A percentile compares a stretch with the other conserved stretches of the same genome.
These are phyloP conservation scores for Torulaspora indica DNA, from an alignment of 805 yeast species.

Conservation along the genomic window DNA sequence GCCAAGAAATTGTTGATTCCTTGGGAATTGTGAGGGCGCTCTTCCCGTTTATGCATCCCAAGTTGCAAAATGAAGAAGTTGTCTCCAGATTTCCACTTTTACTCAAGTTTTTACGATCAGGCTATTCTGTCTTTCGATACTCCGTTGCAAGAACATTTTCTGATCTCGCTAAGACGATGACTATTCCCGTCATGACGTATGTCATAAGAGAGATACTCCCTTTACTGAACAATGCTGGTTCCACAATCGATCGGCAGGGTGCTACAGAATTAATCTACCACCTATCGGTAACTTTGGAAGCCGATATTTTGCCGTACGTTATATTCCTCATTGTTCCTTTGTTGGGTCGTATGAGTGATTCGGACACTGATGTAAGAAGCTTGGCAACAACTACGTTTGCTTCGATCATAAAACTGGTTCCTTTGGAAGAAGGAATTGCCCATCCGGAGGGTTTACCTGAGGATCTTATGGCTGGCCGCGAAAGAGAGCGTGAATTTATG, in stretches of 20 bases:
- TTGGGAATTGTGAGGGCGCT: constrained; percentile 76
- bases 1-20: constrained; percentile 81
- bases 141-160: constrained; percentile 89
- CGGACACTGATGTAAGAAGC: constrained; percentile 80
- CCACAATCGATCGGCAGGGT: constrained; percentile 76
- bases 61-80: constrained; percentile 46
- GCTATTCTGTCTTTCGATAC: constrained; percentile 79
- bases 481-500: constrained; percentile 87
- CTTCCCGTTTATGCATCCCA: constrained; percentile 52
- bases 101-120: constrained; percentile 53
- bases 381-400: constrained; percentile 96
- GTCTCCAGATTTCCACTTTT: constrained; percentile 50
- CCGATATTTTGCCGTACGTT: constrained; percentile 85
- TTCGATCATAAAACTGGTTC: constrained; percentile 88
- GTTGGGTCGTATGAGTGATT: constrained; percentile 95
- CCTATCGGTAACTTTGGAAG: constrained; percentile 77
- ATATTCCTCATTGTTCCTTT: constrained; percentile 95
- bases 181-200: constrained; percentile 68
- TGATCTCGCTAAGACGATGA: constrained; percentile 62
- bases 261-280: constrained; percentile 89
- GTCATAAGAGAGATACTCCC: constrained; percentile 78
- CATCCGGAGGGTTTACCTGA: constrained; percentile 90
- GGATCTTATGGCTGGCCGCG: constrained; percentile 81
- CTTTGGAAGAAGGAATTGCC: constrained; percentile 94
- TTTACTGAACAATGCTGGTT: constrained; percentile 69